Conservation (phyloP, 2,329 filamentous ascomycete genomes). For the Penicillium sp. region DNA sequence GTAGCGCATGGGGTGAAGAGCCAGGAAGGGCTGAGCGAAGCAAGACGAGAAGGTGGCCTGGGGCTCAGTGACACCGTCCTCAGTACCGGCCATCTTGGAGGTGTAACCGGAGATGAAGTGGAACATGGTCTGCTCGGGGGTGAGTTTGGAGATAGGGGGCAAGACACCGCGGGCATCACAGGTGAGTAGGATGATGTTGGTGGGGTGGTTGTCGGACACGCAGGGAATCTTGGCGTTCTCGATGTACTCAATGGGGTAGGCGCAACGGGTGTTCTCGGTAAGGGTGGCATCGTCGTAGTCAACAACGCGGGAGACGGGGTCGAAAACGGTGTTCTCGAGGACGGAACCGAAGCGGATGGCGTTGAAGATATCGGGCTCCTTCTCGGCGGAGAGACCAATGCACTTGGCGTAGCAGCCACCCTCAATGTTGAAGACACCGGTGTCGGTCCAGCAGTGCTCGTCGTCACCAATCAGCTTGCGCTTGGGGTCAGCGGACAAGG, state of each 20-base stretch:
- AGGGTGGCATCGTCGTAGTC: constrained; percentile 95
- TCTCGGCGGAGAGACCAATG: constrained; percentile 94
- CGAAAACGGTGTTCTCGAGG: constrained; percentile 97
- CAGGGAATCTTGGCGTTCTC: constrained; percentile 98
- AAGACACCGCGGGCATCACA: constrained; percentile 97
- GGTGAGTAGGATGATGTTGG: constrained; percentile 96
- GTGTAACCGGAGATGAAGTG: constrained; percentile 99
- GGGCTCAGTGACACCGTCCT: constrained; percentile 94
- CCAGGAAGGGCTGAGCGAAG: constrained; percentile 98
- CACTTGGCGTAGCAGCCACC: constrained; percentile 99
- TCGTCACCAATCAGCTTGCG: constrained; percentile 95
- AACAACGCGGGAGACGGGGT: constrained; percentile 81
- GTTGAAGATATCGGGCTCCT: constrained; percentile 96
- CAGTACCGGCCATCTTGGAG: constrained; percentile 99
- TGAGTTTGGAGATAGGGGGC: constrained; percentile 95
- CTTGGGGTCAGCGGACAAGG: constrained; percentile 93
- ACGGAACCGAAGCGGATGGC: constrained; percentile 97
- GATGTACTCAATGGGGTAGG: constrained; percentile 99
- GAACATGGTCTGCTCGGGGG: constrained; percentile 97
- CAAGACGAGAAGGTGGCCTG: constrained; percentile 99
- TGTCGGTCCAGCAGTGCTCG: constrained; percentile 99
- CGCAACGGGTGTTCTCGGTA: constrained; percentile 97
- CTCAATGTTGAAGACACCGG: constrained; percentile 98
- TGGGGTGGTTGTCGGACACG: constrained; percentile 79
- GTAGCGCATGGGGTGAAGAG: constrained; percentile 98